These are phyloP conservation scores for Hysterangium stoloniferum DNA, from an alignment of 768 basidiomycete species.

Conservation along the genomic window DNA sequence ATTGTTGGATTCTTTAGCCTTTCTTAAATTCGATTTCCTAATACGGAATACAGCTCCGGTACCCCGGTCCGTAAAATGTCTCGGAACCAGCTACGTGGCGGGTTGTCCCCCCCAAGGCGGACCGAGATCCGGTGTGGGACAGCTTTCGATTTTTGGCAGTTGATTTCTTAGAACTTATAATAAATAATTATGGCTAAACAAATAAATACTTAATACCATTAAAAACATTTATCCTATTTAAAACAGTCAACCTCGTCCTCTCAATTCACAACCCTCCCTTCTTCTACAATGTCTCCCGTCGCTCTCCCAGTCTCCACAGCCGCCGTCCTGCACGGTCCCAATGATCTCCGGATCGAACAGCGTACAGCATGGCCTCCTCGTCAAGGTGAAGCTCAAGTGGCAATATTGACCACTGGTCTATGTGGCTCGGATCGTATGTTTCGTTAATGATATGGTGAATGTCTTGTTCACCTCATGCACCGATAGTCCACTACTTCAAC, in stretches of 20 bases:
- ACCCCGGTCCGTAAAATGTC: too few relatives aligned
- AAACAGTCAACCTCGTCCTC: slow-evolving; percentile 21
- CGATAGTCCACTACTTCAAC: slow-evolving; percentile 80
- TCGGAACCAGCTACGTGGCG: too few relatives aligned
- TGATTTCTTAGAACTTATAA: too few relatives aligned
- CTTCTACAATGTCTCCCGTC: slow-evolving; percentile 33
- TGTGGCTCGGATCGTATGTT: slow-evolving; percentile 78
- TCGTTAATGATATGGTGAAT: slow-evolving; percentile 5
- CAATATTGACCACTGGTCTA: slow-evolving; percentile 76
- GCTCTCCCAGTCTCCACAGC: slow-evolving; percentile 54
- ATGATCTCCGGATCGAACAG: slow-evolving; percentile 74
- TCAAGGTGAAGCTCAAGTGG: slow-evolving; percentile 70
- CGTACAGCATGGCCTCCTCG: slow-evolving; percentile 67
- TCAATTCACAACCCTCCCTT: slow-evolving; percentile 10
- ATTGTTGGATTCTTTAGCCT: too few relatives aligned
- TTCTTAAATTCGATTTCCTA: too few relatives aligned
- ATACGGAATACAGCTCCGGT: too few relatives aligned
- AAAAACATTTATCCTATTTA: too few relatives aligned
- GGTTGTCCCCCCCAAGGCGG: too few relatives aligned
- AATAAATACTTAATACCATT: too few relatives aligned
- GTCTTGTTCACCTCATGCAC: not conserved
- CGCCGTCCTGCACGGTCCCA: slow-evolving; percentile 76
- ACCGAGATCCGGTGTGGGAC: too few relatives aligned
- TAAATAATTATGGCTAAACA: too few relatives aligned
- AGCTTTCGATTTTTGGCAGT: too few relatives aligned